Evolutionary conservation across 176 grass and related monocot genomes (phyloP), one percentile per base, ranked within the genome.

Genomic region (Hordeum marinum): DNA sequence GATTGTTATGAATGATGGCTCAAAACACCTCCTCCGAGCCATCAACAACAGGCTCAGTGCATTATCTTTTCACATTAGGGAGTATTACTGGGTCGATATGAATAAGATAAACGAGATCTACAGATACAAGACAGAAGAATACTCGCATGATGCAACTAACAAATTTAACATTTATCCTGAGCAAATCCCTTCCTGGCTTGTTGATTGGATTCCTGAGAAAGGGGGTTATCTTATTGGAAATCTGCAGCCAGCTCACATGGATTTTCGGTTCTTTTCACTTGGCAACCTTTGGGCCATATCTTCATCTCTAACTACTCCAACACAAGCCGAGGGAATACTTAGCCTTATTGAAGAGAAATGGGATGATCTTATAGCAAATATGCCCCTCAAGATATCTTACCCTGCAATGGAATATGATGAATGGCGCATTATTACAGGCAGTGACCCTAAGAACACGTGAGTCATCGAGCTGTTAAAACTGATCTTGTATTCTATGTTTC

Each of bases 361-460:
- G 93, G 85, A 95, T 57, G 93, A 95, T 84, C 88, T 95, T 42
- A 41, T 95, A 45, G 93, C 88, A 63, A 90, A 83, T 67, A 95
- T 95, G 93, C 93, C 93, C 31, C 75, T 95, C 42, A 95, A 95
- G 80, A 92, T 95, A 78, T 90, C 83, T 41, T 95, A 90, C 64
- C 93, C 93, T 79, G 93, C 93, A 81, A 86, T 95, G 89, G 93
- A 95, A 75, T 81, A 90, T 86, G 93, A 95, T 50, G 93, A 95
- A 82, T 95, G 90, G 90, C 88, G 88, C 64, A 95, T 95, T 84
- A 88, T 92, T 88, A 95, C 88, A 27, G 93, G 93, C 83, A 95
- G 93, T 90, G 93, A 95, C 90, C 93, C 93, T 75, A 95, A 95
- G 80, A 95, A 95, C 64, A 95, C 93, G 93, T 95, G 84, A 95